Conservation (phyloP, 2,329 filamentous ascomycete species). For the Alternaria rosae region DNA sequence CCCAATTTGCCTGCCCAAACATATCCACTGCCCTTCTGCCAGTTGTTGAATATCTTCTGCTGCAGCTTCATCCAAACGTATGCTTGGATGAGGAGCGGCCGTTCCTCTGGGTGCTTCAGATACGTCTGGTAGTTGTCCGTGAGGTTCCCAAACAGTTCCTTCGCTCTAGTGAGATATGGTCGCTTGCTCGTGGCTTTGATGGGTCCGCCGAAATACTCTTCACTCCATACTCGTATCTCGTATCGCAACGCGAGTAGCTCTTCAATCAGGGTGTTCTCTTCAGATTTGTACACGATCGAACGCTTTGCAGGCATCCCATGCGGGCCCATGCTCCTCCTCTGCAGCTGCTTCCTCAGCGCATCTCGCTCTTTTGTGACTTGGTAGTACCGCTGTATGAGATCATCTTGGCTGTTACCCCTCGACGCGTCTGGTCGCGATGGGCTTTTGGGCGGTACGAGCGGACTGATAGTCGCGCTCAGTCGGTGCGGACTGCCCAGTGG, state of each 20-base stretch:
- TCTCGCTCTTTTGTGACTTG: conserved; percentile 49
- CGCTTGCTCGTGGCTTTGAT: conserved; percentile 36
- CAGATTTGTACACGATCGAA: conserved; percentile 43
- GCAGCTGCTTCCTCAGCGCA: conserved; percentile 46
- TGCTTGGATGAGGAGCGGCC: conserved; percentile 47
- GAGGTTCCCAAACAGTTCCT: conserved; percentile 43
- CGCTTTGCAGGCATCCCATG: conserved; percentile 37
- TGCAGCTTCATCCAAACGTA: conserved; percentile 48
- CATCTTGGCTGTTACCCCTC: conserved; percentile 45
- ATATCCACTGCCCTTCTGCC: conserved; percentile 46
- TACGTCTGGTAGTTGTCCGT: conserved; percentile 46
- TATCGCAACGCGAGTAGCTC: conserved; percentile 45
- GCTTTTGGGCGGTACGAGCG: conserved; percentile 46
- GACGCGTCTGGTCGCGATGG: conserved; percentile 43
- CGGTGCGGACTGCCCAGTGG: conserved; percentile 32
- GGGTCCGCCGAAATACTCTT: conserved; percentile 45
- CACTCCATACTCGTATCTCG: conserved; percentile 46
- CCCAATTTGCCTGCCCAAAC: conserved; percentile 50
- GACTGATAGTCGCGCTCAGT: conserved; percentile 31
- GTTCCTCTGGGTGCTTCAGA: conserved; percentile 41
- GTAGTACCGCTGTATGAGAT: conserved; percentile 48
- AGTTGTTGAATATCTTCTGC: conserved; percentile 47
- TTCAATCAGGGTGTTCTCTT: conserved; percentile 47
- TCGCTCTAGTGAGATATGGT: conserved; percentile 42
- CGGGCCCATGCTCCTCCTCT: conserved; percentile 42